Evolutionary conservation across 257 asterid species (phyloP), one percentile per base, ranked within the genome.

Genomic region (Coffea canephora): DNA sequence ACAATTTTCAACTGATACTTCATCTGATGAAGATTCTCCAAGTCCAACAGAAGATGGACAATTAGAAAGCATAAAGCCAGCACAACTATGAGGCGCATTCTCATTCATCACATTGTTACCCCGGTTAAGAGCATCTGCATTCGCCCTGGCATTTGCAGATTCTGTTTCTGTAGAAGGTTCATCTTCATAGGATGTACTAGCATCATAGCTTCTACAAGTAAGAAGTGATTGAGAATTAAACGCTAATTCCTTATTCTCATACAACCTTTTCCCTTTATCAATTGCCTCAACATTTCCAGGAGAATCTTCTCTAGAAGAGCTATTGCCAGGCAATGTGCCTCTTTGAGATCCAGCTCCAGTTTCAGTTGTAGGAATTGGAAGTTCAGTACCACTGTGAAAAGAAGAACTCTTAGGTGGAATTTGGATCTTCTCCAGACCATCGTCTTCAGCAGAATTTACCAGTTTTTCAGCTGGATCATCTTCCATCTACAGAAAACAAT

Each of bases 391-490:
- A 76, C 75, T 41, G 62, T 87, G 77, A 71, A 85, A 70, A 64
- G 75, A 79, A 72, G 91, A 83, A 57, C 81, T 77, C 79, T 85
- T 90, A 59, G 80, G 73, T 23, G 87, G 82, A 77, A 77, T 68
- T 81, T 83, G 89, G 78, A 86, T 78, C 88, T 90, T 90, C 85
- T 75, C 79, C 74, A 77, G 77, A 82, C 74, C 79, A 71, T 77
- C 72, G 74, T 81, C 88, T 81, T 88, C 89, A 34, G 89, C 86
- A 85, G 91, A 78, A 78, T 78, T 85, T 77, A 87, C 90, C 86
- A 84, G 84, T 69, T 87, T 81, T 88, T 88, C 94, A 83, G 92
- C 90, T 80, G 94, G 94, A 90, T 87, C 87, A 84, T 90, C 98
- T 87, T 93, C 95, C 88, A 87, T 82, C 98, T 93, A 82, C 88